Base-by-base conservation (phyloP, 2,329 filamentous ascomycete species). In the Chaetomium sp. region DNA sequence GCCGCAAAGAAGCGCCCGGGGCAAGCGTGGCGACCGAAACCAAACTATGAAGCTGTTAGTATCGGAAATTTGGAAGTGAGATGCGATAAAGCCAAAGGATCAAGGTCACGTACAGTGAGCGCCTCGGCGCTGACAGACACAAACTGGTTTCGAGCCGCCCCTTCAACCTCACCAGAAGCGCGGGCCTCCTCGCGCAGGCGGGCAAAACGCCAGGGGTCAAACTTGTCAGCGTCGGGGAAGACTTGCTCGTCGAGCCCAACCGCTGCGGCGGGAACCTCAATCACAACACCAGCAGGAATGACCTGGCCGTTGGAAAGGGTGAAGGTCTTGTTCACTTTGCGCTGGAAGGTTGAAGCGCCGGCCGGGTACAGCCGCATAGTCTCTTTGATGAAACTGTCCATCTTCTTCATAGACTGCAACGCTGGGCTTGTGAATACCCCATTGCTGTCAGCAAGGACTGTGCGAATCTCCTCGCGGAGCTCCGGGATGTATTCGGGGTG, bases 261-360 rank as follows among this genome's bases (percentile, higher is more conserved):
- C 34, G 69, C 71, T 14, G 69, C 65, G 10, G 68, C 58, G 0
- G 76, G 70, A 0, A 75, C 66, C 55, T 78, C 71, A 36, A 78
- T 69, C n/a, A 70, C 68, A 5, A 72, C 71, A 34, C 75, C 75
- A 1, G 70, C 67, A 0, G 76, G 75, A 8, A 78, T 70, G 38
- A 73, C 71, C 48, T 80, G 76, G 12, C 80, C 80, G 63, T 79
- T 79, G 45, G 78, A 80, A 1, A 82, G 75, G 2, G 73, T 74
- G 61, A 82, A 72, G 4, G 75, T 70, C 60, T 75, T 72, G 38
- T 78, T 67, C 8, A 79, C 77, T 59, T 76, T 78, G 56, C 79
- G 77, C 32, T 66, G 65, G 66, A 81, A 81, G 2, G 77, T 74
- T 1, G 70, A 71, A 69, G 36, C 27, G 3, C 35, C 46, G 5